Conservation (phyloP, 2,329 filamentous ascomycete species). For the Aspergillus sp. region DNA sequence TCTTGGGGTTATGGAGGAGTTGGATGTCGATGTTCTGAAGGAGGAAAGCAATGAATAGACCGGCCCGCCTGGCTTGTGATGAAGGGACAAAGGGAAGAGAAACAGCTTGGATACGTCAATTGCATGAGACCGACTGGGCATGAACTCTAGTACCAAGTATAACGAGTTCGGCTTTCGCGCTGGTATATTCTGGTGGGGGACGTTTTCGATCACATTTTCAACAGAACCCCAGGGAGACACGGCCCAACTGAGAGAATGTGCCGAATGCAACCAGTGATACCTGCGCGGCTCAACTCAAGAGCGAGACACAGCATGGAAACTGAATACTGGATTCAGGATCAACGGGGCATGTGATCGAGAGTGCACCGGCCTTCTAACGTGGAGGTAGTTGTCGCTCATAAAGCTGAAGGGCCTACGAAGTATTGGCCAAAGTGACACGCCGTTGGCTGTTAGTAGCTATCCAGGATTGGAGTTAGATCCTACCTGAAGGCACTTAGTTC, state of each 20-base stretch:
- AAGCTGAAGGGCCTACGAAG: background rate
- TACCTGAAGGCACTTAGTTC: too few relatives aligned
- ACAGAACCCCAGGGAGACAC: background rate
- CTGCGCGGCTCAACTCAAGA: background rate
- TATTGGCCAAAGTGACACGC: background rate
- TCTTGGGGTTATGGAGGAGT: conserved; percentile 82
- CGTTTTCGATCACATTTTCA: background rate
- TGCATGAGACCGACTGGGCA: too few relatives aligned
- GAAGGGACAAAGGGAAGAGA: background rate
- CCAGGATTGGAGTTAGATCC: background rate
- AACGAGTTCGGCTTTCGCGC: background rate
- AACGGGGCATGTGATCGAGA: background rate
- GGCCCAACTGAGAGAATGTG: background rate
- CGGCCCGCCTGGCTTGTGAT: background rate
- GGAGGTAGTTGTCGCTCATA: background rate
- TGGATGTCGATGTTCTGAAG: conserved; percentile 79
- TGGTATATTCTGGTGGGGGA: background rate
- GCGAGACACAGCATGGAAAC: background rate
- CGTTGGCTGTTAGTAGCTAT: background rate
- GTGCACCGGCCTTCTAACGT: background rate
- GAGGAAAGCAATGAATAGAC: conserved; percentile 27
- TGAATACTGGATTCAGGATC: background rate
- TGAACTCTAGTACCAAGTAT: too few relatives aligned
- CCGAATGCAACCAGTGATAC: background rate
- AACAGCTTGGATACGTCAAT: background rate